Conservation (phyloP, 371 early-diverging fungal species). For the Actinomucor elegans region DNA sequence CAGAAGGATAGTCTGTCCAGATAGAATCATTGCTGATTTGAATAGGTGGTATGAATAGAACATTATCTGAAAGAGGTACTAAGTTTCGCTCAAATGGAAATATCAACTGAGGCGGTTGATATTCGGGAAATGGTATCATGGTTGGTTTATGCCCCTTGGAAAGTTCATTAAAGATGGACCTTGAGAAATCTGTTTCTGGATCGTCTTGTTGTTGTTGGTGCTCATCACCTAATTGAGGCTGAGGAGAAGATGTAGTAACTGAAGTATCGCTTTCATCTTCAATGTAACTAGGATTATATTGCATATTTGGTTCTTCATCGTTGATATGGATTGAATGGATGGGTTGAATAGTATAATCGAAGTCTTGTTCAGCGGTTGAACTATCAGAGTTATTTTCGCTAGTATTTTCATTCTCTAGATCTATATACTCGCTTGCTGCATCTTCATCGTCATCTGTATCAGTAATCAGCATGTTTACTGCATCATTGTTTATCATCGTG, state of each 20-base stretch:
- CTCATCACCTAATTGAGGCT: background rate
- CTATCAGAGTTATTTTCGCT: background rate
- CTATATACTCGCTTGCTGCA: too few relatives aligned
- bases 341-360: background rate
- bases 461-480: background rate
- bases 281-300: background rate
- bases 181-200: background rate
- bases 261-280: slow-evolving; percentile 4
- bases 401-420: too few relatives aligned
- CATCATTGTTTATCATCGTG: background rate
- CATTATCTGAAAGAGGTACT: slow-evolving; percentile 1
- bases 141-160: background rate
- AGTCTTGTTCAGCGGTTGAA: background rate
- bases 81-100: slow-evolving; percentile 7
- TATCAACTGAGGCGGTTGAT: slow-evolving; percentile 2
- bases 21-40: background rate
- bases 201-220: background rate
- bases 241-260: background rate
- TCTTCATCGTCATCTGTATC: background rate
- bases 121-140: background rate
- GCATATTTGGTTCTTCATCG: slow-evolving; percentile 5
- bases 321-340: background rate
- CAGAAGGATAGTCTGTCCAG: slow-evolving; percentile 2
- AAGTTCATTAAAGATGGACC: slow-evolving; percentile 8
- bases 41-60: background rate